Evolutionary conservation across 139 green algal genomes (phyloP), one percentile per base, ranked within the genome.

Genomic region (Chlorella sp.): DNA sequence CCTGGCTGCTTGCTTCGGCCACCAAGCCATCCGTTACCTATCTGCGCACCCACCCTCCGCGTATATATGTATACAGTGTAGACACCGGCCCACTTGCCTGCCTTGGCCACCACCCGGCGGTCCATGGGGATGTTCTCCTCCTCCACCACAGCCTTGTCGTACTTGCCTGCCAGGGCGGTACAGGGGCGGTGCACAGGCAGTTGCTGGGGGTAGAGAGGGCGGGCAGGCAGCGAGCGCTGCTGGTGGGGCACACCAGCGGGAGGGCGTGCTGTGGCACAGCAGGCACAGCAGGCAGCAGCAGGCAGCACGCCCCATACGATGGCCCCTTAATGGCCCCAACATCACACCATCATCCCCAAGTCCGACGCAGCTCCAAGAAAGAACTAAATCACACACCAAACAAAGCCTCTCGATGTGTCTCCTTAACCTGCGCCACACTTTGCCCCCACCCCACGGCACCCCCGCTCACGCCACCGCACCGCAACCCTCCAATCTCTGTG

Each of bases 141-240:
- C 95, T 99, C 98, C 30, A 96, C 92, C 83, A 99, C 96, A 9
- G 95, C 95, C 91, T 97, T 95, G 89, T 96, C 96, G 88, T 98
- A 99, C 85, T 95, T 95, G 42, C 94, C 93, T 77, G 97, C 94
- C 61, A 18, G 15, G 24, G 36, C 9, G 36, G 81, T 42, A 37
- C 53, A 86, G 57, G 48, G 34, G 34, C 76, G 48, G 76, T 57
- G 9, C 48, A 57, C 48, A 57, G 36, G 15, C 30, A 57, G 73
- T 18, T 19, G 7, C 32, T 22, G 75, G 16, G n/a, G 40, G 79
- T 32, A 9, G 37, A n/a, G 82, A 76, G 77, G 77, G 48, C 9
- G 48, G 48, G 48, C 48, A 57, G 9, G 48, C 48, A 9, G 7
- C 9, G 48, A 57, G 48, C 48, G 5, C 48, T 57, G 48, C 48